Evolutionary conservation across 805 yeast species (phyloP), one percentile per base, ranked within the genome.

Genomic region (Zygoascus flipseniorum): DNA sequence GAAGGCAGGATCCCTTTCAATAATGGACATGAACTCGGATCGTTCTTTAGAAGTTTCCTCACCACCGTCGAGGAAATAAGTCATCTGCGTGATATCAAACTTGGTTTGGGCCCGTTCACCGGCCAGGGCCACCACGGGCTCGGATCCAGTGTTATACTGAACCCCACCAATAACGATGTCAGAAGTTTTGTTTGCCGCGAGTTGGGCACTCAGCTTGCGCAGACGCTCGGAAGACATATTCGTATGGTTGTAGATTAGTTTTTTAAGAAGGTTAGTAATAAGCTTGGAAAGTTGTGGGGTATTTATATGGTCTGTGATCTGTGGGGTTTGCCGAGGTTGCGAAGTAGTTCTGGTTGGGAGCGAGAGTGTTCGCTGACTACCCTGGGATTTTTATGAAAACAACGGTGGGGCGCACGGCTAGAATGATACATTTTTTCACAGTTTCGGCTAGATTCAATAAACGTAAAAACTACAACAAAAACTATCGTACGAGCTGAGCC

Each of bases 1-100:
- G 60, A 80, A 72, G 42, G 76, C 67, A 32, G 83, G 83, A 63
- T 80, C 83, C 52, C 82, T 72, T 69, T 80, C 83, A 68, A 79
- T 68, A 62, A 70, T 74, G 55, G 65, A 68, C 58, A 69, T 59
- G 56, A 77, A 63, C 46, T 59, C 54, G 60, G 74, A 77, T 55
- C 68, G 60, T 47, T 62, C 57, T 42, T 66, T 73, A 31, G 79
- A 71, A 52, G 67, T 62, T 42, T 68, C 67, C 57, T 64, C 56
- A 45, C 74, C 70, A 44, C 78, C 79, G 48, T 73, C 75, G 53
- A 75, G 60, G 62, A 71, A 76, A 60, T 70, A 61, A 54, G 76
- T 73, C 66, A 76, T 58, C 43, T 68, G 67, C 31, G 70, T 64
- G 43, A 64, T 58, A 42, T 68, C 64, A 60, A 75, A 75, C 26